phyloP scores from a whole-genome alignment of 768 basidiomycete species.

The Boletus sp. region DNA sequence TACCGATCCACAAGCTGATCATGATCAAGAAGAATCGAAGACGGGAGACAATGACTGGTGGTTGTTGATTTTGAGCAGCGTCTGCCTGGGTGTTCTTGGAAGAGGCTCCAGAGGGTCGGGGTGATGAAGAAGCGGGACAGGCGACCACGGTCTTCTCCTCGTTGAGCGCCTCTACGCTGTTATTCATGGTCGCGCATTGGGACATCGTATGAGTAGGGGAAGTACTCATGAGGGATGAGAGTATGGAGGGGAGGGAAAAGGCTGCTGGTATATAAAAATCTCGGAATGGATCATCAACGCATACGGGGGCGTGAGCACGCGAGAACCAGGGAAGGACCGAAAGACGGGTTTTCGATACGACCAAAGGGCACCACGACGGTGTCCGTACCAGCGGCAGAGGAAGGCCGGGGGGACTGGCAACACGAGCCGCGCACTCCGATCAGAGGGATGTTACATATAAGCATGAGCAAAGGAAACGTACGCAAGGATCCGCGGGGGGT shows the following conservation, averaged over 20 bases:
- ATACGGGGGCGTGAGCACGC: constrained; percentile 7
- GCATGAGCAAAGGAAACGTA: constrained; percentile 10
- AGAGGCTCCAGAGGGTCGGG: constrained; percentile 1
- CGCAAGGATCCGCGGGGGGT: constrained; percentile 31
- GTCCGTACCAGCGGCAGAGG: constrained; percentile 7
- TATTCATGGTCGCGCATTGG: constrained; percentile 30
- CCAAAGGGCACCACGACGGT: constrained; percentile 4
- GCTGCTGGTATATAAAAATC: constrained; percentile 16
- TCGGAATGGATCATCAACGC: constrained; percentile 15
- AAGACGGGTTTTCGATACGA: constrained; percentile 3
- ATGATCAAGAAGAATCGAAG: constrained; percentile 35
- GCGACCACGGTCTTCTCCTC: constrained; percentile 23
- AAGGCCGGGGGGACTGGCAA: constrained; percentile 7
- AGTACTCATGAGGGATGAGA: constrained; percentile 23
- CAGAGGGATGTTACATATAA: constrained; percentile 25
- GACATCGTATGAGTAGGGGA: constrained; percentile 31
- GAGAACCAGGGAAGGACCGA: constrained; percentile 9
- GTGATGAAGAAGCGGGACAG: not conserved
- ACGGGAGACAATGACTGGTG: constrained; percentile 29
- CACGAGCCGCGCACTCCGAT: constrained; percentile 17
- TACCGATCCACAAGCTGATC: constrained; percentile 34
- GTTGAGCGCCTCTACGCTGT: constrained; percentile 27
- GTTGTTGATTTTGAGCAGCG: constrained; percentile 12
- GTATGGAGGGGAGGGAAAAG: not conserved
- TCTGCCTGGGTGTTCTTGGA: not conserved